Base-by-base conservation (phyloP, 2,329 filamentous ascomycete genomes). In the Aspergillus sp. region DNA sequence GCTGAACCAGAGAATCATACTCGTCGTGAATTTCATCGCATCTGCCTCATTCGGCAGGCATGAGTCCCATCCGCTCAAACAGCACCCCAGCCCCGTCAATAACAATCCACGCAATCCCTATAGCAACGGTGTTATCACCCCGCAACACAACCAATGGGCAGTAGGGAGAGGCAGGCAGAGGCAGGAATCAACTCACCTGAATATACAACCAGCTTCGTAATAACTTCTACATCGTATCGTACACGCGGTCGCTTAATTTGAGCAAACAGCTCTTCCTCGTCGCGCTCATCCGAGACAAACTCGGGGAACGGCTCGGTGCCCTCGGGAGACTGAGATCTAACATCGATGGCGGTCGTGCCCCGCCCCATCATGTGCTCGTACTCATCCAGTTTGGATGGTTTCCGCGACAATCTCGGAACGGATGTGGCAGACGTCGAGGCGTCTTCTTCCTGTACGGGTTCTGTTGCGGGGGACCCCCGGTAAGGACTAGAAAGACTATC, bases 201-300 rank as follows among this genome's bases (percentile, higher is more conserved):
- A 78, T 99, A 99, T 22, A 99, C 91, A 67, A 99, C 89, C 60
- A 99, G 76, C 77, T 97, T 98, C 5, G 95, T 98, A 39, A 99
- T 89, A 40, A 99, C 93, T 75, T 99, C 95, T n/a, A 98, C 93
- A 75, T 99, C 95, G 70, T 98, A 99, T 66, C 93, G 83, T 59
- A 97, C 93, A 64, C 95, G 86, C 49, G 95, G 92, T 76, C 89
- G 91, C 62, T 92, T 88, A 55, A 98, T 81, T 70, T 83, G 86
- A 45, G 87, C 89, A 74, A 98, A 97, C 73, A 98, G 88, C 71
- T 96, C 89, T 65, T 82, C 83, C 72, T 92, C 88, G 48, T 86
- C 86, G 30, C 73, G 67, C 45, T 75, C 74, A 5, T 79, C 77
- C 41, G 70, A 64, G 49, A 72, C 71, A 19, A 73, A 70, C 19